Evolutionary conservation across 1,139 yeast species (phyloP).

Genomic region (Scheffersomyces segobiensis): DNA sequence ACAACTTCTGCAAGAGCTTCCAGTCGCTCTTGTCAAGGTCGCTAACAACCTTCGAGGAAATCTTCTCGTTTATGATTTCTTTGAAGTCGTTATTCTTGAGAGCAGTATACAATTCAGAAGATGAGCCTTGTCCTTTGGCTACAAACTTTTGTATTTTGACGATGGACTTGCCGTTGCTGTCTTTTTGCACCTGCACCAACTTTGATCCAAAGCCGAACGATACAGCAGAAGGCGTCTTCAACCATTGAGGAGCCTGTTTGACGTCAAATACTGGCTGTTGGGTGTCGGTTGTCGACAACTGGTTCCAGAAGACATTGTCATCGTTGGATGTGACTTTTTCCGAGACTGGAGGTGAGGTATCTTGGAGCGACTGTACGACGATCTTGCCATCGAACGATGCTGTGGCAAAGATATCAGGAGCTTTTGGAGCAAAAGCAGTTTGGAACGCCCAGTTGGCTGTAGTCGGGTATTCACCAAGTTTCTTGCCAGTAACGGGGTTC

Average conservation of each 20-base stretch:
- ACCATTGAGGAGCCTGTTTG: slow-evolving; percentile 89
- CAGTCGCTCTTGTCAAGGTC: slow-evolving; percentile 67
- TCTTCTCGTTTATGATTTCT: slow-evolving; percentile 54
- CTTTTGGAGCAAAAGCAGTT: slow-evolving; percentile 79
- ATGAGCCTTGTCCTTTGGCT: slow-evolving; percentile 37
- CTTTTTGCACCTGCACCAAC: slow-evolving; percentile 58
- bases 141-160: slow-evolving; percentile 54
- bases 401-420: slow-evolving; percentile 90
- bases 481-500: slow-evolving; percentile 77
- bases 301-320: slow-evolving; percentile 79
- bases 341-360: slow-evolving; percentile 55
- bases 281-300: slow-evolving; percentile 69
- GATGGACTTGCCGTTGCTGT: slow-evolving; percentile 40
- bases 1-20: slow-evolving; percentile 64
- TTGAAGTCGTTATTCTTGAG: slow-evolving; percentile 55
- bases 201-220: slow-evolving; percentile 95
- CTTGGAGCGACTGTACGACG: slow-evolving; percentile 83
- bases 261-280: slow-evolving; percentile 69
- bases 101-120: slow-evolving; percentile 56
- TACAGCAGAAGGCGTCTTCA: slow-evolving; percentile 71
- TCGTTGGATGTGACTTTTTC: slow-evolving; percentile 51
- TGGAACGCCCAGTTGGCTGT: slow-evolving; percentile 94
- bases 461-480: slow-evolving; percentile 85
- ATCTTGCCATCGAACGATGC: slow-evolving; percentile 93
- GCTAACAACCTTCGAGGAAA: slow-evolving; percentile 38